Conservation (phyloP, 805 yeast genomes). For the Spathaspora arborariae region DNA sequence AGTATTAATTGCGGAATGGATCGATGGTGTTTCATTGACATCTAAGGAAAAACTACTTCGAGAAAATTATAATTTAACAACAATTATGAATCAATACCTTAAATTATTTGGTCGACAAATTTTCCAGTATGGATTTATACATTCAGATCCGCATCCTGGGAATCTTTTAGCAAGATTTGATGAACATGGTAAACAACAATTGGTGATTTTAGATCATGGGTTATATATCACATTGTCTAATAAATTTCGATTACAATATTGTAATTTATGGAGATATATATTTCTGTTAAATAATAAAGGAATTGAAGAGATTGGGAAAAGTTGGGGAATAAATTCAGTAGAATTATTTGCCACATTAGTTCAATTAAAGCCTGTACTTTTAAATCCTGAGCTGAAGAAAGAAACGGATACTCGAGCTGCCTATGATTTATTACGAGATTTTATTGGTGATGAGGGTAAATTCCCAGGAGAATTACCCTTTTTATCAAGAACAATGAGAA, state of each 20-base stretch:
- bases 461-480: slow-evolving; percentile 67
- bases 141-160: slow-evolving; percentile 82
- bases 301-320: slow-evolving; percentile 43
- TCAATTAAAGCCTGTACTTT: slow-evolving; percentile 44
- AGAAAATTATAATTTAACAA: slow-evolving; percentile 33
- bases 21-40: slow-evolving; percentile 63
- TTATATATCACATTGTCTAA: slow-evolving; percentile 54
- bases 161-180: slow-evolving; percentile 55
- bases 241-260: slow-evolving; percentile 52
- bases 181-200: slow-evolving; percentile 40
- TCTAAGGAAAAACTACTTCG: slow-evolving; percentile 40
- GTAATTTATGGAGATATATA: slow-evolving; percentile 59
- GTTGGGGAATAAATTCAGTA: slow-evolving; percentile 70
- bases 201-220: slow-evolving; percentile 75
- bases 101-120: slow-evolving; percentile 54
- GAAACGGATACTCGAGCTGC: slow-evolving; percentile 30
- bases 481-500: slow-evolving; percentile 67
- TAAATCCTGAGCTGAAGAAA: slow-evolving; percentile 13
- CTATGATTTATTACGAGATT: slow-evolving; percentile 47
- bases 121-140: slow-evolving; percentile 64
- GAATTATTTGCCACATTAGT: slow-evolving; percentile 60
- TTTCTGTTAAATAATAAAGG: slow-evolving; percentile 49
- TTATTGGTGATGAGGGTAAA: slow-evolving; percentile 58
- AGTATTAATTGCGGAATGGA: slow-evolving; percentile 70
- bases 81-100: slow-evolving; percentile 49